Percentiles rank a stretch among this genome's conserved stretches.
These are phyloP conservation scores for Pleurotus sapidus DNA, from an alignment of 768 basidiomycete species.

Conservation along the genomic window DNA sequence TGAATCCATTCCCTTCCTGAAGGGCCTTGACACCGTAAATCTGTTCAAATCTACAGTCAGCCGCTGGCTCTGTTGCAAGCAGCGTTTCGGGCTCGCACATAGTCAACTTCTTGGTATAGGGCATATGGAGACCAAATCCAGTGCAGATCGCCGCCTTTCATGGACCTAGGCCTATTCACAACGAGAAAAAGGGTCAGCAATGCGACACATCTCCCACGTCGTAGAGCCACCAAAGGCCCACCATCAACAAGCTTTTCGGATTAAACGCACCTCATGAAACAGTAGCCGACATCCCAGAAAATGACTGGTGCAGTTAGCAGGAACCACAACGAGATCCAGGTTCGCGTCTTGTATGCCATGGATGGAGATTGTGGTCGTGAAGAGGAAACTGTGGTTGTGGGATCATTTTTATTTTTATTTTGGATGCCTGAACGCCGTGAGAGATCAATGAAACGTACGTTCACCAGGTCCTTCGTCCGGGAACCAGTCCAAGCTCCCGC, in stretches of 20 bases:
- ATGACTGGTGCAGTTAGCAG: conserved; percentile 61
- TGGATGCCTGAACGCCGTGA: neutral
- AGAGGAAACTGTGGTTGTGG: conserved; percentile 1
- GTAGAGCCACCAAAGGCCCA: no score
- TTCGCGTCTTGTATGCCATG: conserved; percentile 51
- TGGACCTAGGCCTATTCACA: conserved; percentile 69
- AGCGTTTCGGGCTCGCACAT: conserved; percentile 18
- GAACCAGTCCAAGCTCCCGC: neutral
- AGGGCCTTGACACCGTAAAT: conserved; percentile 72
- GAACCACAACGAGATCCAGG: conserved; percentile 71
- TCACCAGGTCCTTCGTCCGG: neutral
- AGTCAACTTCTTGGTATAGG: conserved; percentile 62
- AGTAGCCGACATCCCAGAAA: conserved; percentile 80
- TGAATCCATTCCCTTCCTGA: conserved; percentile 71
- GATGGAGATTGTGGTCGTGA: neutral
- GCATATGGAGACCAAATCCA: conserved; percentile 91
- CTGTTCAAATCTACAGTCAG: conserved; percentile 26
- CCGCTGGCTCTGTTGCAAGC: no score
- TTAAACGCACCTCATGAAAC: conserved; percentile 65
- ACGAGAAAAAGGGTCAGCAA: no score
- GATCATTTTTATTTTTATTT: neutral
- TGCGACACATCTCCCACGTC: no score
- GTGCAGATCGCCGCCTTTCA: conserved; percentile 85
- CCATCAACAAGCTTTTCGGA: neutral
- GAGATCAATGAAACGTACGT: neutral